Evolutionary conservation across 108 stramenopile genomes (phyloP).

Genomic region (Fistulifera pelliculosa): DNA sequence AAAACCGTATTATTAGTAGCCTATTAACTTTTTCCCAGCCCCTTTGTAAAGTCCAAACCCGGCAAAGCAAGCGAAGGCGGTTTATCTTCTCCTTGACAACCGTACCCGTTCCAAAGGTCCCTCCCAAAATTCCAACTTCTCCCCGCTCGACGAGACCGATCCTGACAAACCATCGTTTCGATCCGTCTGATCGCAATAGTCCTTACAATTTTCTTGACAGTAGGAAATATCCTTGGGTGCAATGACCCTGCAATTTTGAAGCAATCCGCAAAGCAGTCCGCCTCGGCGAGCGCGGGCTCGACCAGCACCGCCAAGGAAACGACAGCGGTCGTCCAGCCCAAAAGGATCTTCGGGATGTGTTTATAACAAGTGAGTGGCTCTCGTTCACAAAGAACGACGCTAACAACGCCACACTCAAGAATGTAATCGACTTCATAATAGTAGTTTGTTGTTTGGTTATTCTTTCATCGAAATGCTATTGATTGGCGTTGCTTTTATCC

Average conservation of each 20-base stretch:
- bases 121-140: slow-evolving; percentile 66
- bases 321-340: slow-evolving; percentile 11
- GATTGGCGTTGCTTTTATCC: no score
- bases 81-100: slow-evolving; percentile 78
- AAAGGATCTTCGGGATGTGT: background rate
- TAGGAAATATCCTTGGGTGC: slow-evolving; percentile 67
- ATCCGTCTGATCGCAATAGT: slow-evolving; percentile 69
- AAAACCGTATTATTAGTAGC: slow-evolving; percentile 17
- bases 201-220: slow-evolving; percentile 44
- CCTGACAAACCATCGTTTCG: slow-evolving; percentile 74
- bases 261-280: slow-evolving; percentile 69
- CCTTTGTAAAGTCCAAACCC: slow-evolving; percentile 61
- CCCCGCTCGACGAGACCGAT: slow-evolving; percentile 47
- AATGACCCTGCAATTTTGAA: slow-evolving; percentile 63
- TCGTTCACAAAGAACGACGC: no score
- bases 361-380: no score
- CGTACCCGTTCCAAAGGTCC: slow-evolving; percentile 33
- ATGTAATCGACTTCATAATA: no score
- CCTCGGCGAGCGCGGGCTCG: slow-evolving; percentile 4
- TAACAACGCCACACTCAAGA: no score
- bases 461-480: no score
- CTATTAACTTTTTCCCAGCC: slow-evolving; percentile 58
- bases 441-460: no score
- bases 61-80: slow-evolving; percentile 60
- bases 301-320: background rate